phyloP scores from a whole-genome alignment of 768 basidiomycete species.

The Suillus brevipes region DNA sequence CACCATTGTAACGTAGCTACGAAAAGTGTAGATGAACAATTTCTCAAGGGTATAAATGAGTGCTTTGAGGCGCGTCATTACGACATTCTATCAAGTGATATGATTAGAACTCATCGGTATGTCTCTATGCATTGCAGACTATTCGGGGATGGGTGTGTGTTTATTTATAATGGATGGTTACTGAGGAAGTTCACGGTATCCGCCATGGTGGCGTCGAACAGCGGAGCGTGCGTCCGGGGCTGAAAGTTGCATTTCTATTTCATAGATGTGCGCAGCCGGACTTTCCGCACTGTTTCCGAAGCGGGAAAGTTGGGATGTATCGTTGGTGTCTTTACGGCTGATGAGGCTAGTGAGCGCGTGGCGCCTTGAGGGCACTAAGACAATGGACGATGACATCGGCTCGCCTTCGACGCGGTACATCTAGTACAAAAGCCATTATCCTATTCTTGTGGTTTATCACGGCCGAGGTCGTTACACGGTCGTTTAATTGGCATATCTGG shows the following conservation, averaged over 20 bases:
- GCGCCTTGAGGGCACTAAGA: not conserved
- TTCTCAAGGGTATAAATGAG: not conserved
- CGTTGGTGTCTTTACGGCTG: too few relatives aligned
- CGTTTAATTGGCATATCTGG: not conserved
- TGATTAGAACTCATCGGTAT: not conserved
- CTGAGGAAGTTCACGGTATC: not conserved
- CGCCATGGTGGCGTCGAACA: not conserved
- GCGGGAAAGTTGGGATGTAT: not conserved
- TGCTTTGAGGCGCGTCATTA: not conserved
- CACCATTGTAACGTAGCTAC: too few relatives aligned
- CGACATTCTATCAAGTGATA: not conserved
- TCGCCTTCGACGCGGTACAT: not conserved
- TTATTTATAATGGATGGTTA: not conserved
- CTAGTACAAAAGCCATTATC: not conserved
- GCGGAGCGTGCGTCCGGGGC: too few relatives aligned
- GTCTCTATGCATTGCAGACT: not conserved
- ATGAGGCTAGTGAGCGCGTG: not conserved
- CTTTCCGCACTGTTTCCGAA: not conserved
- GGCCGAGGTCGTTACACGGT: not conserved
- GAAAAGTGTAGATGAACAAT: not conserved
- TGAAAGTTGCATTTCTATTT: not conserved
- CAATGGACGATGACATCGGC: not conserved
- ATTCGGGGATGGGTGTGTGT: not conserved
- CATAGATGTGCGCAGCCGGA: not conserved
- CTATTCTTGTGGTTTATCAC: not conserved